These are phyloP conservation scores for Fomitopsis schrenkii DNA, from an alignment of 1,284 basidiomycete genomes.

Conservation along the genomic window DNA sequence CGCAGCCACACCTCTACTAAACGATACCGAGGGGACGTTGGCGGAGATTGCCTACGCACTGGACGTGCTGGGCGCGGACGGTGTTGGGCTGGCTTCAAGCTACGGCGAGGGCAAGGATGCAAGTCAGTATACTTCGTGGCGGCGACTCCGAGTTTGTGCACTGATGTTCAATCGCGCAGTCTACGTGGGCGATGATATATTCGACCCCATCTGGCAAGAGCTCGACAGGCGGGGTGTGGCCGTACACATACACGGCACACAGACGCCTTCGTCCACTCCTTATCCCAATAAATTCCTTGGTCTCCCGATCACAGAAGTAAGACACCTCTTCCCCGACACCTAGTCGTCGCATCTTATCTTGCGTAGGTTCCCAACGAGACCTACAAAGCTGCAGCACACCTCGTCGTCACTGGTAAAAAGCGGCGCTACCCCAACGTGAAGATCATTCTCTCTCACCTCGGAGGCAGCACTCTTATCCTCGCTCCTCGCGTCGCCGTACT, in stretches of 20 bases:
- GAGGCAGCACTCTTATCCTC: conserved; percentile 57
- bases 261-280: conserved; percentile 58
- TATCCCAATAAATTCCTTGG: conserved; percentile 58
- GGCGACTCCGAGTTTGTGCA: background rate
- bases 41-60: conserved; percentile 53
- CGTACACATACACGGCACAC: conserved; percentile 68
- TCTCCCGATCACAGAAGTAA: conserved; percentile 63
- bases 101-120: conserved; percentile 43
- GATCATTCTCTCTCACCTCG: conserved; percentile 66
- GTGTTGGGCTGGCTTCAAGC: conserved; percentile 58
- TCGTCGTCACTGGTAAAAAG: conserved; percentile 66
- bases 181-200: conserved; percentile 60
- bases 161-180: conserved; percentile 30
- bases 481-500: conserved; percentile 63
- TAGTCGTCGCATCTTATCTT: background rate
- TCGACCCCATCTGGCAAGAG: conserved; percentile 63
- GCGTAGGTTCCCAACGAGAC: conserved; percentile 71
- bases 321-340: background rate
- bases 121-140: conserved; percentile 16
- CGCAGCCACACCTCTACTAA: conserved; percentile 55
- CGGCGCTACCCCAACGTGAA: conserved; percentile 52
- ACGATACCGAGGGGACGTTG: conserved; percentile 55
- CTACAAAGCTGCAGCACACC: conserved; percentile 71
- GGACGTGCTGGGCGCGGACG: conserved; percentile 56
- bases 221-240: conserved; percentile 51